phyloP scores from a whole-genome alignment of 768 basidiomycete genomes.

The Tulasnella sp. region DNA sequence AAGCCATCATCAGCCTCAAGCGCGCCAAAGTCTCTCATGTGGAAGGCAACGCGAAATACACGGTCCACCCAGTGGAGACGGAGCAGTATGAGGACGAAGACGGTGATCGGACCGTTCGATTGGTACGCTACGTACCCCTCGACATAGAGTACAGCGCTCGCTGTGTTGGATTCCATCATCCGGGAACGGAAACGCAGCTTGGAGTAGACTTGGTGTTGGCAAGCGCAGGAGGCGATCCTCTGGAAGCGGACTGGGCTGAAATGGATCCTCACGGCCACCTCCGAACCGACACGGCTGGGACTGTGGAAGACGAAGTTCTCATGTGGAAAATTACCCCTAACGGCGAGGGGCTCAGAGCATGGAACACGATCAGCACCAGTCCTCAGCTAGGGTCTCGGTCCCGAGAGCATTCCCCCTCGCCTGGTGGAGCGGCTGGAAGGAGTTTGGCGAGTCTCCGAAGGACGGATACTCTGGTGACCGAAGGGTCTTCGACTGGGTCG shows the following conservation, averaged over 20 bases:
- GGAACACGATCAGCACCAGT: not conserved
- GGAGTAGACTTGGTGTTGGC: constrained; percentile 4
- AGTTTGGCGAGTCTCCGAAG: not conserved
- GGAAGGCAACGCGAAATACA: constrained; percentile 2
- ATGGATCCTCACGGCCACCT: not conserved
- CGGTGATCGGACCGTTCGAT: constrained; percentile 2
- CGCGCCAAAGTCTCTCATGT: constrained; percentile 13
- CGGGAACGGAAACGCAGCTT: constrained; percentile 16
- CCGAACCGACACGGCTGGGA: constrained; percentile 3
- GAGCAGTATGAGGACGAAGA: not conserved
- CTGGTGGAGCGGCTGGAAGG: not conserved
- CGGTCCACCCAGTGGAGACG: constrained; percentile 2
- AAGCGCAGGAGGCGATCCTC: not conserved
- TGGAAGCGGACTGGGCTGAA: not conserved
- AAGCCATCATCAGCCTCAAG: not conserved
- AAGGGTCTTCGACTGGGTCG: not conserved
- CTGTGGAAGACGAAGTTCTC: not conserved
- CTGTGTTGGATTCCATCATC: constrained; percentile 21
- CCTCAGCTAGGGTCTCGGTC: not conserved
- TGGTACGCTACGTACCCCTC: constrained; percentile 9
- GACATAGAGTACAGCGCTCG: constrained; percentile 22
- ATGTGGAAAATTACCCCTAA: not conserved
- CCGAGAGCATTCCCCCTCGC: not conserved
- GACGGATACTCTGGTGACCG: not conserved
- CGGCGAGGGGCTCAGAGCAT: not conserved